A percentile compares a stretch with the other conserved stretches of the same genome.
Evolutionary conservation across 2,329 filamentous ascomycete species (phyloP).

Genomic region (Aspergillus tanneri): DNA sequence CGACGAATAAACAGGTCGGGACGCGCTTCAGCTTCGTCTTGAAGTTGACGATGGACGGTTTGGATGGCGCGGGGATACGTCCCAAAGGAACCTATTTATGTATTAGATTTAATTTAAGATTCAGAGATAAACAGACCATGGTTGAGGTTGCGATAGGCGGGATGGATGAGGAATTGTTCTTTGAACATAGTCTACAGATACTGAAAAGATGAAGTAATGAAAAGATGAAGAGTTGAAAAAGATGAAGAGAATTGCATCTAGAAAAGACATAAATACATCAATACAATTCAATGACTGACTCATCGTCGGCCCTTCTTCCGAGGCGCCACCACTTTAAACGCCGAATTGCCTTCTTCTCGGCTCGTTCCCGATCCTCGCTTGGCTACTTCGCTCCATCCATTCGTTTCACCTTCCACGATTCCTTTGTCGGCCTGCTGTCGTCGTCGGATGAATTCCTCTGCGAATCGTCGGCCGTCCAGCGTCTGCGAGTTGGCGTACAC

Average conservation of each 20-base stretch:
- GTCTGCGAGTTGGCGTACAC: constrained; percentile 85
- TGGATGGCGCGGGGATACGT: constrained; percentile 66
- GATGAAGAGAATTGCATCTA: neutral
- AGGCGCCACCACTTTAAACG: constrained; percentile 85
- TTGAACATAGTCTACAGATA: too few relatives aligned
- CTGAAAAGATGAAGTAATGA: constrained; percentile 51
- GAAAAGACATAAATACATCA: neutral
- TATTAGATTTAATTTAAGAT: constrained; percentile 3
- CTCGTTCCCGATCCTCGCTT: constrained; percentile 71
- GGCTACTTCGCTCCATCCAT: constrained; percentile 92
- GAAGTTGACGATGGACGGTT: constrained; percentile 60
- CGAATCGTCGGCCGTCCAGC: constrained; percentile 89
- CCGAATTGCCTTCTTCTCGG: constrained; percentile 52
- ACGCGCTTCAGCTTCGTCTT: constrained; percentile 63
- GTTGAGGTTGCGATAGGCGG: constrained; percentile 71
- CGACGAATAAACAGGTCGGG: constrained; percentile 78
- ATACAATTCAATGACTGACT: constrained; percentile 1
- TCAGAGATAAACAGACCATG: constrained; percentile 58
- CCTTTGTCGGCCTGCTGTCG: constrained; percentile 93
- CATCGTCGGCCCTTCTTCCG: constrained; percentile 86
- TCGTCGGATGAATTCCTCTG: constrained; percentile 88
- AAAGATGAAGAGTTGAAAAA: neutral
- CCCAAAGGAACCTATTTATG: constrained; percentile 66
- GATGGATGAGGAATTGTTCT: constrained; percentile 68
- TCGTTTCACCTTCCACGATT: constrained; percentile 62